A percentile compares a stretch with the other conserved stretches of the same genome.
These are phyloP conservation scores for Phytophthora boehmeriae DNA, from an alignment of 352 stramenopile species.

Conservation along the genomic window DNA sequence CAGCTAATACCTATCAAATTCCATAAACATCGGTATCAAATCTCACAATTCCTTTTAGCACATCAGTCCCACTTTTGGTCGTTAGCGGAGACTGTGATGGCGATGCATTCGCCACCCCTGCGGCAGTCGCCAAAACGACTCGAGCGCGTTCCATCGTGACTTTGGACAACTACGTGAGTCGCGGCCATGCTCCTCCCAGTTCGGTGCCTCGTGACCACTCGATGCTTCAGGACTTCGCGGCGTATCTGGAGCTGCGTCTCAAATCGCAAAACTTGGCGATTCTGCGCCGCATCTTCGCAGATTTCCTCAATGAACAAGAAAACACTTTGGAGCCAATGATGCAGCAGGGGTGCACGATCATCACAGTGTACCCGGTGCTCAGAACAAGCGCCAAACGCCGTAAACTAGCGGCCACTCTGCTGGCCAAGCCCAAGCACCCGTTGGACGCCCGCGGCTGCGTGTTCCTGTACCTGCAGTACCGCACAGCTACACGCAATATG, in stretches of 20 bases:
- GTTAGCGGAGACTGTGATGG: constrained; percentile 12
- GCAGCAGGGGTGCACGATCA: constrained; percentile 34
- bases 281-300: constrained; percentile 58
- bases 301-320: constrained; percentile 59
- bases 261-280: constrained; percentile 51
- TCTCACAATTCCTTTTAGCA: too few species aligned
- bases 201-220: constrained; percentile 36
- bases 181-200: constrained; percentile 23
- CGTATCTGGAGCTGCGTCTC: constrained; percentile 58
- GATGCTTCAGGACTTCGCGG: constrained; percentile 58
- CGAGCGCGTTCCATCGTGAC: constrained; percentile 26
- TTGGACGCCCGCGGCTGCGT: constrained; percentile 27
- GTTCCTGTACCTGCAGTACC: constrained; percentile 45
- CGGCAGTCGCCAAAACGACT: background rate
- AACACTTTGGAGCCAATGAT: constrained; percentile 48
- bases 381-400: constrained; percentile 8
- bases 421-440: constrained; percentile 34
- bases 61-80: background rate
- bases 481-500: constrained; percentile 49
- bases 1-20: too few species aligned
- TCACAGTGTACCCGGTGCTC: constrained; percentile 49
- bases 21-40: too few species aligned
- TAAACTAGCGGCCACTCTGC: constrained; percentile 26
- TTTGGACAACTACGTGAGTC: constrained; percentile 39
- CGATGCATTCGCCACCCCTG: background rate